Conservation (phyloP, 257 asterid species). For the Lavandula angustifolia region DNA sequence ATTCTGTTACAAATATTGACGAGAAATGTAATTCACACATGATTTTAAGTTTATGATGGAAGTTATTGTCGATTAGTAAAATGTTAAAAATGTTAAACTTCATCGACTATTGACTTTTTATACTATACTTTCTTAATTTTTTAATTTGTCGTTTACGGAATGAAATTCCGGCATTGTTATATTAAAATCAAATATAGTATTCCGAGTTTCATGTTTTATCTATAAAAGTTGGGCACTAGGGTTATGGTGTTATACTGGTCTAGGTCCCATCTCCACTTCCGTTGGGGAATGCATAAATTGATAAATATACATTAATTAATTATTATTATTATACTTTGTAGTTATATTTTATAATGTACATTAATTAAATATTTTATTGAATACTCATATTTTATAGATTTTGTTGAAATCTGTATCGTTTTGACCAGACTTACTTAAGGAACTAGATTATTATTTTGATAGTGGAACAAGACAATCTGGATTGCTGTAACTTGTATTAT, state of each 20-base stretch:
- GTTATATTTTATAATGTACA: background rate
- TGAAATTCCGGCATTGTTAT: too few relatives aligned
- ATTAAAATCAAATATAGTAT: background rate
- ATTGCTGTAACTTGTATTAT: conserved; percentile 33
- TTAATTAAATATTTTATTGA: conserved; percentile 27
- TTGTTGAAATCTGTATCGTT: conserved; percentile 44
- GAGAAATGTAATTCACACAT: too few relatives aligned
- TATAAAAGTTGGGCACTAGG: conserved; percentile 31
- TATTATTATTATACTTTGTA: conserved; percentile 16
- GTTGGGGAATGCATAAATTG: conserved; percentile 43
- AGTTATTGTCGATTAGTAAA: too few relatives aligned
- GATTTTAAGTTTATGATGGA: too few relatives aligned
- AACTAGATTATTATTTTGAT: conserved; percentile 33
- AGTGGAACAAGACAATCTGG: conserved; percentile 65
- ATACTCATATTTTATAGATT: conserved; percentile 26
- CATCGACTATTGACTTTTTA: too few relatives aligned
- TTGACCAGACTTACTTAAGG: conserved; percentile 46
- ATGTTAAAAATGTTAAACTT: too few relatives aligned
- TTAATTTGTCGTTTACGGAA: too few relatives aligned
- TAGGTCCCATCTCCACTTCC: conserved; percentile 54
- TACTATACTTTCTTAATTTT: too few relatives aligned
- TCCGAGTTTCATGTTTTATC: conserved; percentile 36
- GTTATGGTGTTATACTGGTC: conserved; percentile 21
- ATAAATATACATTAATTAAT: conserved; percentile 15
- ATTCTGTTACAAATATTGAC: too few relatives aligned